These are phyloP conservation scores for Evansstolkia leycettana DNA, from an alignment of 495 filamentous ascomycete species.

Conservation along the genomic window DNA sequence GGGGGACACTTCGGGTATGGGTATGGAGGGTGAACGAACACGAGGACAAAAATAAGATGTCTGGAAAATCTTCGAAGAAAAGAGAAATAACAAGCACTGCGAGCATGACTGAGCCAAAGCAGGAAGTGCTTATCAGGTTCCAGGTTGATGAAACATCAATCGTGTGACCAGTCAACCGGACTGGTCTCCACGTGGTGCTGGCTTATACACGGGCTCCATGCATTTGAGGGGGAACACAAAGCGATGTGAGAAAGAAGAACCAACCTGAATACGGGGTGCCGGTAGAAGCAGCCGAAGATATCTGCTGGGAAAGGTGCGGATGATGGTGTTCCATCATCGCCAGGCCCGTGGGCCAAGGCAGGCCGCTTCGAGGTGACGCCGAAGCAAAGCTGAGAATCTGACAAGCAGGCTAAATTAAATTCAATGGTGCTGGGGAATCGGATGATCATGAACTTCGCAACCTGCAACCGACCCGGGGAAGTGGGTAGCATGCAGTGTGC, in stretches of 20 bases:
- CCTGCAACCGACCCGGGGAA: neutral
- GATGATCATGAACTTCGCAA: neutral
- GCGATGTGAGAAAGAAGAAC: constrained; percentile 9
- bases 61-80: no score
- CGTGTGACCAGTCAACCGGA: no score
- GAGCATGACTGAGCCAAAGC: no score
- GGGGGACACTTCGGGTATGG: no score
- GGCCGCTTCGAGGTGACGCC: constrained; percentile 10
- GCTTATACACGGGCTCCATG: no score
- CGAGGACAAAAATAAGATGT: no score
- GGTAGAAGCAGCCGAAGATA: constrained; percentile 7
- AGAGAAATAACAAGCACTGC: no score
- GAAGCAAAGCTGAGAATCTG: neutral
- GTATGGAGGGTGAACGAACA: no score
- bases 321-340: constrained; percentile 15
- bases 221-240: neutral
- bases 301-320: constrained; percentile 10
- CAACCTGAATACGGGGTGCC: constrained; percentile 16
- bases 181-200: no score
- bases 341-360: constrained; percentile 13
- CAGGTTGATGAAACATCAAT: no score
- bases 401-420: neutral
- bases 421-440: neutral
- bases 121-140: no score
- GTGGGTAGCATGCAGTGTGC: constrained; percentile 1